Percentiles rank a stretch among this genome's conserved stretches.
These are phyloP conservation scores for Porphyrellus cyaneotinctus DNA, from an alignment of 768 basidiomycete genomes.

Conservation along the genomic window DNA sequence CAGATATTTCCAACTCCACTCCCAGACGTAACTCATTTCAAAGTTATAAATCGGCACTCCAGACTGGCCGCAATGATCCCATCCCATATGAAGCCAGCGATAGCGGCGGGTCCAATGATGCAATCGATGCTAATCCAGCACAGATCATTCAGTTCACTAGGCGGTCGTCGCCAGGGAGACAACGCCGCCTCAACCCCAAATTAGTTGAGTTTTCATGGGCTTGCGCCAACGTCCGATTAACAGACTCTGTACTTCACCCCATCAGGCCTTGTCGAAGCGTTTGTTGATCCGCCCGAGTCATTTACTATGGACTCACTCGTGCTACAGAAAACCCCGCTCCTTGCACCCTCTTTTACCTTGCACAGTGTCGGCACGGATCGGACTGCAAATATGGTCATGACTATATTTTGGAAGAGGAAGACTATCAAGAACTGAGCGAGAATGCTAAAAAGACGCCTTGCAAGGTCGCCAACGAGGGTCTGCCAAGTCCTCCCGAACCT, in stretches of 20 bases:
- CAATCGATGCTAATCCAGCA: conserved; percentile 32
- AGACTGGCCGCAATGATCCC: conserved; percentile 21
- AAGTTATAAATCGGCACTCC: conserved; percentile 43
- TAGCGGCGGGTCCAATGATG: conserved; percentile 45
- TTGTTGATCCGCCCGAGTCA: conserved; percentile 27
- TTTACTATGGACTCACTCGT: not conserved
- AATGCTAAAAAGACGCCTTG: conserved; percentile 65
- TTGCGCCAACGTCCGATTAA: conserved; percentile 12
- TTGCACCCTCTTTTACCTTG: conserved; percentile 63
- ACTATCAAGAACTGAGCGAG: conserved; percentile 48
- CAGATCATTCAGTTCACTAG: conserved; percentile 26
- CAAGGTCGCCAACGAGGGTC: conserved; percentile 55
- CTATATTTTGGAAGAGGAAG: conserved; percentile 51
- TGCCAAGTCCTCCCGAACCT: conserved; percentile 8
- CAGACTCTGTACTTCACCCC: conserved; percentile 12
- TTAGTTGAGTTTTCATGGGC: conserved; percentile 39
- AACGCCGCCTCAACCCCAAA: conserved; percentile 47
- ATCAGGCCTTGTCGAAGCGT: conserved; percentile 60
- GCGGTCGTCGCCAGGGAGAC: conserved; percentile 33
- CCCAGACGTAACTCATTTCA: conserved; percentile 25
- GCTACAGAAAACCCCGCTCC: conserved; percentile 54
- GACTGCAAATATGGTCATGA: conserved; percentile 62
- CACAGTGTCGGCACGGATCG: conserved; percentile 54
- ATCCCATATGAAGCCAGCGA: conserved; percentile 42
- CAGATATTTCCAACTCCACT: conserved; percentile 13